Evolutionary conservation across 1,139 yeast genomes (phyloP).

Genomic region (Candida albicans): DNA sequence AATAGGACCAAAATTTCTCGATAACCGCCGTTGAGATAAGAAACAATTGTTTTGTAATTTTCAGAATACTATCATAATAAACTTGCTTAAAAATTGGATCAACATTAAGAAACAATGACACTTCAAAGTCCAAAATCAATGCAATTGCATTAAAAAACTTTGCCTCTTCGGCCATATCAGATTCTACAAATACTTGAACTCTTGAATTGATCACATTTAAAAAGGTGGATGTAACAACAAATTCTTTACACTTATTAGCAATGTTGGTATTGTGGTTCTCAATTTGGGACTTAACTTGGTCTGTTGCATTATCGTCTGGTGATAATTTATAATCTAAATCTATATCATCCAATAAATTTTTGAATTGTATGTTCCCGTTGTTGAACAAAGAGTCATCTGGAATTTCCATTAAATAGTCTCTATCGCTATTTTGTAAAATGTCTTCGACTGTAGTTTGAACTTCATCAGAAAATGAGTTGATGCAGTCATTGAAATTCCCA

Average conservation of each 20-base stretch:
- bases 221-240: slow-evolving; percentile 21
- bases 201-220: slow-evolving; percentile 16
- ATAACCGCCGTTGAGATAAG: slow-evolving; percentile 23
- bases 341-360: slow-evolving; percentile 3
- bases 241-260: slow-evolving; percentile 19
- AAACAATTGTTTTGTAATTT: slow-evolving; percentile 22
- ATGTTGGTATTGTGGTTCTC: slow-evolving; percentile 21
- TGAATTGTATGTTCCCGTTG: slow-evolving; percentile 1
- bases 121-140: slow-evolving; percentile 25
- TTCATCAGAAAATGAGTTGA: not conserved
- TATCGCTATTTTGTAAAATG: slow-evolving; percentile 1
- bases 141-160: slow-evolving; percentile 19
- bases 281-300: slow-evolving; percentile 32
- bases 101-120: slow-evolving; percentile 17
- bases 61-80: slow-evolving; percentile 25
- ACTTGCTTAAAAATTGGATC: slow-evolving; percentile 20
- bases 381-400: slow-evolving; percentile 5
- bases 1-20: slow-evolving; percentile 36
- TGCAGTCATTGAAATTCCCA: not conserved
- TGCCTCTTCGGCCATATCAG: slow-evolving; percentile 1
- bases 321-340: slow-evolving; percentile 4
- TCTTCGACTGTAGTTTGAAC: not conserved
- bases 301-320: slow-evolving; percentile 36
- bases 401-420: slow-evolving; percentile 4
- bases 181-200: slow-evolving; percentile 9